phyloP scores from a whole-genome alignment of 768 basidiomycete genomes.

The Strobilomyces confusus region DNA sequence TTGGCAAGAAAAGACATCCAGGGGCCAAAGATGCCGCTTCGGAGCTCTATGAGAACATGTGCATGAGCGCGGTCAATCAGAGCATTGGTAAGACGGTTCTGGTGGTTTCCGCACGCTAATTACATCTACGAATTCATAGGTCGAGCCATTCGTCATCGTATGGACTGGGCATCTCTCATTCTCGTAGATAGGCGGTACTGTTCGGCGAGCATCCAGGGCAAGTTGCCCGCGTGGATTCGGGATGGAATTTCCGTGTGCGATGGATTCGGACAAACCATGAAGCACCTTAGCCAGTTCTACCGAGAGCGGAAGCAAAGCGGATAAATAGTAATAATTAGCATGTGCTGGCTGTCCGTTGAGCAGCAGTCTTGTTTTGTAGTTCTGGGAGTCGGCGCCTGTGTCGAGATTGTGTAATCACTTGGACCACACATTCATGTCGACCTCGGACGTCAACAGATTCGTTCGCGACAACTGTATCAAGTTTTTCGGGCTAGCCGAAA shows the following conservation, averaged over 20 bases:
- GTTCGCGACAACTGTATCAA: conserved; percentile 77
- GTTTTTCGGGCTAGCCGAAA: conserved; percentile 84
- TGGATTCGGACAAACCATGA: conserved; percentile 69
- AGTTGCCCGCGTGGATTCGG: conserved; percentile 92
- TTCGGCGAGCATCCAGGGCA: conserved; percentile 59
- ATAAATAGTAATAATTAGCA: no score
- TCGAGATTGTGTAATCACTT: not conserved
- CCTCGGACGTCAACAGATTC: conserved; percentile 57
- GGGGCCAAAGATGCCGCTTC: conserved; percentile 64
- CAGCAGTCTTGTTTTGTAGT: no score
- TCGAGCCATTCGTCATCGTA: conserved; percentile 86
- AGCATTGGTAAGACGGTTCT: conserved; percentile 68
- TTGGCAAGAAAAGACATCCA: conserved; percentile 29
- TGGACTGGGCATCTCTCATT: conserved; percentile 89
- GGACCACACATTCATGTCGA: conserved; percentile 45
- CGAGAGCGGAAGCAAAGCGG: conserved; percentile 43
- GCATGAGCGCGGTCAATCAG: conserved; percentile 95
- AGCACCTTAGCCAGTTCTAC: conserved; percentile 66
- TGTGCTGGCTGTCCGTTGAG: no score
- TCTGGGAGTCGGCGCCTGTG: no score
- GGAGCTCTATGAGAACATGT: conserved; percentile 88
- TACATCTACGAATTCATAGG: conserved; percentile 42
- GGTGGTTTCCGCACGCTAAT: not conserved
- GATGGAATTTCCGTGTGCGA: conserved; percentile 52
- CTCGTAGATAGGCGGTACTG: conserved; percentile 84